Conservation (phyloP, 345 rosid genomes). For the Garcia nutans region DNA sequence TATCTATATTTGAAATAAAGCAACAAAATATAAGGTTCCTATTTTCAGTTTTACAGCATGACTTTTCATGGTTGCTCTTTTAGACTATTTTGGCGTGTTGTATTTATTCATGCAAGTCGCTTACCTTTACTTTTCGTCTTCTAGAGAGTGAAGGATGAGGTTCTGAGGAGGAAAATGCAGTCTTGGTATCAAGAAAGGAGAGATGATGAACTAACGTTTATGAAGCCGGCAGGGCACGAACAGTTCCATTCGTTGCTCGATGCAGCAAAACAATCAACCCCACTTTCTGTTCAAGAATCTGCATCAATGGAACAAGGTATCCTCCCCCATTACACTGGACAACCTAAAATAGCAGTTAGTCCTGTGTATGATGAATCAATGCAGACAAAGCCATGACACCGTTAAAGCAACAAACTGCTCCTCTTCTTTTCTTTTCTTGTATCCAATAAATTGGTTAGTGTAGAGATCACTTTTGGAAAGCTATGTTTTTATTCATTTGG, state of each 20-base stretch:
- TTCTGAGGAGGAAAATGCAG: conserved; percentile 55
- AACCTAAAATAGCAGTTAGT: conserved; percentile 19
- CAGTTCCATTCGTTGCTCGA: conserved; percentile 50
- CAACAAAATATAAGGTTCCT: too few relatives aligned
- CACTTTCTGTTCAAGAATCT: conserved; percentile 29
- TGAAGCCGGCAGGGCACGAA: conserved; percentile 54
- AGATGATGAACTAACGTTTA: conserved; percentile 30
- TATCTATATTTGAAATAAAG: too few relatives aligned
- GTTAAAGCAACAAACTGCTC: neutral
- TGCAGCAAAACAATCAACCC: conserved; percentile 29
- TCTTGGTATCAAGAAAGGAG: conserved; percentile 20
- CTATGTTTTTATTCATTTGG: neutral
- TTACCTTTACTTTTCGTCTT: conserved; percentile 11
- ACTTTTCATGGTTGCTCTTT: neutral
- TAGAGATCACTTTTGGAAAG: too few relatives aligned
- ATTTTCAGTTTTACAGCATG: too few relatives aligned
- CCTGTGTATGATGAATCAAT: conserved; percentile 30
- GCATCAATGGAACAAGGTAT: conserved; percentile 16
- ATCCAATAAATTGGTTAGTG: conserved; percentile 19
- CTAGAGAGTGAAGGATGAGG: conserved; percentile 78
- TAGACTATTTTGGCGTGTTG: neutral
- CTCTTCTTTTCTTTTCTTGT: neutral
- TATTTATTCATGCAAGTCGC: neutral
- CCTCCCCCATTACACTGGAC: conserved; percentile 11
- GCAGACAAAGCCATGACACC: conserved; percentile 21